phyloP scores from a whole-genome alignment of 1,284 basidiomycete genomes.

The Ceratorhiza oryzae-sativae region DNA sequence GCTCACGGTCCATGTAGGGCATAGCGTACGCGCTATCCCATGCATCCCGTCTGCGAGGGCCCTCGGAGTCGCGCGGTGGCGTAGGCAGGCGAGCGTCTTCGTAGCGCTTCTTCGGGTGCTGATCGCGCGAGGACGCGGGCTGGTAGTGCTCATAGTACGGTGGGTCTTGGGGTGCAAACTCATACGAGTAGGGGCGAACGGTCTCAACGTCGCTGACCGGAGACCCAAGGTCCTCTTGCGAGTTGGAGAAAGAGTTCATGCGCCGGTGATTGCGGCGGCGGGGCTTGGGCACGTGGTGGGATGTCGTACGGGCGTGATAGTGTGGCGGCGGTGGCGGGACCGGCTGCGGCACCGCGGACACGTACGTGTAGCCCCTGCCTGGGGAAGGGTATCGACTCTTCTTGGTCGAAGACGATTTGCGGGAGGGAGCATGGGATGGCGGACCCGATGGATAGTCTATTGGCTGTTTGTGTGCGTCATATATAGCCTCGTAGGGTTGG shows the following conservation, averaged over 20 bases:
- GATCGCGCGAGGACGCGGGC: conserved; percentile 16
- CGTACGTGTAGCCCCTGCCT: conserved; percentile 18
- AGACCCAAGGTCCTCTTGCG: conserved; percentile 23
- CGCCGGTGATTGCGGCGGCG: conserved; percentile 21
- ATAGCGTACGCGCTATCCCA: conserved; percentile 3
- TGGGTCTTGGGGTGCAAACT: conserved; percentile 14
- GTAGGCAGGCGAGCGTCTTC: conserved; percentile 18
- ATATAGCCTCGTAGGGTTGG: conserved; percentile 15
- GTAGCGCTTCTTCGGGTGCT: conserved; percentile 25
- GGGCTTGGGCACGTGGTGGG: conserved; percentile 15
- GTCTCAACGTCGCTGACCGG: conserved; percentile 28
- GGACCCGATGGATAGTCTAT: conserved; percentile 22
- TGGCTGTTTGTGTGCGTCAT: conserved; percentile 19
- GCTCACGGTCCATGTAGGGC: conserved; percentile 6
- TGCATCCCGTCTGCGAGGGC: not conserved
- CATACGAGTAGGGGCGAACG: conserved; percentile 36
- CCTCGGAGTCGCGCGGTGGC: conserved; percentile 29
- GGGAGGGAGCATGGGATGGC: conserved; percentile 23
- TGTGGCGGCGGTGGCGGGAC: not conserved
- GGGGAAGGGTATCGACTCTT: conserved; percentile 32
- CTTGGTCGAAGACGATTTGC: conserved; percentile 20
- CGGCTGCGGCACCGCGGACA: conserved; percentile 15
- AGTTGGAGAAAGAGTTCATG: conserved; percentile 21
- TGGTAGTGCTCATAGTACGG: conserved; percentile 23
- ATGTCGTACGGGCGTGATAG: conserved; percentile 21